These are phyloP conservation scores for Haplosporangium sp. DNA, from an alignment of 371 early-diverging fungal species.

Conservation along the genomic window DNA sequence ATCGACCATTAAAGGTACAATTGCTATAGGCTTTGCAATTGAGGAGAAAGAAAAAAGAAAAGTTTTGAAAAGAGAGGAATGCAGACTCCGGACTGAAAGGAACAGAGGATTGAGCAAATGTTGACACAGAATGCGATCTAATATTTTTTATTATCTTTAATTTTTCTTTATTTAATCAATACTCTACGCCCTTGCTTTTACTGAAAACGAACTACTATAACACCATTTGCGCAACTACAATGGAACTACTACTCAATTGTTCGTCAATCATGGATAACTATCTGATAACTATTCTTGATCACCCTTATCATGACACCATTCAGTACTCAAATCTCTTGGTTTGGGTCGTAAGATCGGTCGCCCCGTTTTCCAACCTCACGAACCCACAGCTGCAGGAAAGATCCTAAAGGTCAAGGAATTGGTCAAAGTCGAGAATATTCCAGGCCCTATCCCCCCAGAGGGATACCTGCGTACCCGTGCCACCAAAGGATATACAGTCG, in stretches of 20 bases:
- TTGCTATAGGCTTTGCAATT: background rate
- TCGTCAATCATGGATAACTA: constrained; percentile 4
- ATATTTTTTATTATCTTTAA: background rate
- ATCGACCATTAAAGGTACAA: constrained; percentile 60
- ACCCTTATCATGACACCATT: background rate
- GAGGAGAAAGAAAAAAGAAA: background rate
- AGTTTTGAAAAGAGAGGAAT: background rate
- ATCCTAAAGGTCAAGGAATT: constrained; percentile 87
- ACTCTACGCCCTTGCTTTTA: background rate
- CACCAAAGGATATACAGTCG: constrained; percentile 67
- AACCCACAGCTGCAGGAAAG: constrained; percentile 75
- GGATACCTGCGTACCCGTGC: constrained; percentile 59
- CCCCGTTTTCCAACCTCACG: constrained; percentile 71
- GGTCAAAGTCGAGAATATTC: constrained; percentile 76
- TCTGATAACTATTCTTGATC: background rate
- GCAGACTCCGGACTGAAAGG: background rate
- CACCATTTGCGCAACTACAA: background rate
- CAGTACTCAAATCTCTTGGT: constrained; percentile 68
- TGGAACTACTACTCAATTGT: background rate
- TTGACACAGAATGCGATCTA: background rate
- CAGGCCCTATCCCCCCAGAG: constrained; percentile 63
- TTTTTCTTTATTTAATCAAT: background rate
- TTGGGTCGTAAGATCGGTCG: constrained; percentile 65
- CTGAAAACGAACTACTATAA: background rate
- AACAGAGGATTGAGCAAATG: background rate